Evolutionary conservation across 2,329 filamentous ascomycete genomes (phyloP).

Genomic region (Cytospora paraplurivora): DNA sequence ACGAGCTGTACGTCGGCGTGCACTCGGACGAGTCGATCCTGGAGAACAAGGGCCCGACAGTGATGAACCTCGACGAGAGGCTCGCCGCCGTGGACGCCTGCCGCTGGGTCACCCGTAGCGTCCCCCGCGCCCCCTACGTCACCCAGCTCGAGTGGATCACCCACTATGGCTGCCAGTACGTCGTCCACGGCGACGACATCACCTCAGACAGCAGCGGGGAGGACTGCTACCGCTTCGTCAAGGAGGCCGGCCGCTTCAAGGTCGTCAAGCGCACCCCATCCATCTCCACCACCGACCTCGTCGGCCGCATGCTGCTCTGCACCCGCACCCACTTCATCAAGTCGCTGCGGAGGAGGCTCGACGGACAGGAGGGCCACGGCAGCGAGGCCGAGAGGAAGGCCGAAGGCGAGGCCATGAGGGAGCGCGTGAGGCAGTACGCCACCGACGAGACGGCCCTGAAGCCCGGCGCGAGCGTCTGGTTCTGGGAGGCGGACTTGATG

Average conservation of each 20-base stretch:
- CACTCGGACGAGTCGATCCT: slow-evolving; percentile 96
- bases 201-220: slow-evolving; percentile 91
- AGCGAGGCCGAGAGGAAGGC: slow-evolving; percentile 64
- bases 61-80: slow-evolving; percentile 91
- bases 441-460: slow-evolving; percentile 79
- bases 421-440: slow-evolving; percentile 82
- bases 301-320: slow-evolving; percentile 94
- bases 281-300: slow-evolving; percentile 97
- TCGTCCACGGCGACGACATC: slow-evolving; percentile 96
- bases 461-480: slow-evolving; percentile 83
- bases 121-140: slow-evolving; percentile 89
- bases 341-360: slow-evolving; percentile 69
- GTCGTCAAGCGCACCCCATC: slow-evolving; percentile 95
- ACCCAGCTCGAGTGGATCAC: slow-evolving; percentile 92
- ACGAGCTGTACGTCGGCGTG: slow-evolving; percentile 86
- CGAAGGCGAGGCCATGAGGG: slow-evolving; percentile 68
- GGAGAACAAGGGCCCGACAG: slow-evolving; percentile 95
- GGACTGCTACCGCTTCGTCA: slow-evolving; percentile 98
- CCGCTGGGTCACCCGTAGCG: slow-evolving; percentile 85
- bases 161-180: slow-evolving; percentile 92
- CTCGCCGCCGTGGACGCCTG: slow-evolving; percentile 91
- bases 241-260: slow-evolving; percentile 89
- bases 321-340: slow-evolving; percentile 93
- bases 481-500: slow-evolving; percentile 64
- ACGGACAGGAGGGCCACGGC: slow-evolving; percentile 72